phyloP scores from a whole-genome alignment of 352 stramenopile species.

The Halophytophthora batemanensis region DNA sequence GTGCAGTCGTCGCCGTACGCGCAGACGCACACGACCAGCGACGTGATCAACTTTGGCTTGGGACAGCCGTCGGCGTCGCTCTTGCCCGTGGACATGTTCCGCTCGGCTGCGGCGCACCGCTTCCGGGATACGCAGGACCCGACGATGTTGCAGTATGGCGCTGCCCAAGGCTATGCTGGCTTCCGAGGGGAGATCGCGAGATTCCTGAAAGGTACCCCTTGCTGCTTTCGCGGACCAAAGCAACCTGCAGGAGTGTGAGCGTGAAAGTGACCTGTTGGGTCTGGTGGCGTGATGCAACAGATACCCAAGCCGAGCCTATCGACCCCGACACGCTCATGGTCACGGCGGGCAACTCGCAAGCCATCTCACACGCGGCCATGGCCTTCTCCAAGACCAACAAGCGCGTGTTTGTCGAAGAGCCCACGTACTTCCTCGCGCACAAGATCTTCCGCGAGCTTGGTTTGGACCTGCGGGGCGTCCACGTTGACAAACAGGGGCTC shows the following conservation, averaged over 20 bases:
- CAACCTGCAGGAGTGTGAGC: background rate
- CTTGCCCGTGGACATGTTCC: conserved; percentile 68
- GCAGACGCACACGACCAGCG: conserved; percentile 55
- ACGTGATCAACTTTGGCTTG: conserved; percentile 84
- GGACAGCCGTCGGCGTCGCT: conserved; percentile 77
- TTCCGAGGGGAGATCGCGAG: conserved; percentile 66
- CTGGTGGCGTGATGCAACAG: conserved; percentile 3
- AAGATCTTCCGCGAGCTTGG: conserved; percentile 91
- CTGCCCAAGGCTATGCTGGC: conserved; percentile 59
- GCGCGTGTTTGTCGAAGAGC: conserved; percentile 88
- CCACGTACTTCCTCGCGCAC: conserved; percentile 91
- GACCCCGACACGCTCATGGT: conserved; percentile 72
- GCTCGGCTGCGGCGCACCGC: conserved; percentile 36
- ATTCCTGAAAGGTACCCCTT: conserved; percentile 43
- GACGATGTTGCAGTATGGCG: conserved; percentile 71
- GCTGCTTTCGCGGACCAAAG: no score
- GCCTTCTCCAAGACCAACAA: conserved; percentile 72
- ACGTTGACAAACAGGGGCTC: conserved; percentile 67
- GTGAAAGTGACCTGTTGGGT: background rate
- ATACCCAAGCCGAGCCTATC: conserved; percentile 24
- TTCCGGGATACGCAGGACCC: conserved; percentile 55
- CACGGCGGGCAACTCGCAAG: conserved; percentile 90
- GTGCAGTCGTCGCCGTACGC: conserved; percentile 67
- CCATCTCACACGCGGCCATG: conserved; percentile 85
- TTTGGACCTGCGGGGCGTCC: conserved; percentile 71